phyloP scores from a whole-genome alignment of 805 yeast genomes.

The Saccharomycopsis vini region DNA sequence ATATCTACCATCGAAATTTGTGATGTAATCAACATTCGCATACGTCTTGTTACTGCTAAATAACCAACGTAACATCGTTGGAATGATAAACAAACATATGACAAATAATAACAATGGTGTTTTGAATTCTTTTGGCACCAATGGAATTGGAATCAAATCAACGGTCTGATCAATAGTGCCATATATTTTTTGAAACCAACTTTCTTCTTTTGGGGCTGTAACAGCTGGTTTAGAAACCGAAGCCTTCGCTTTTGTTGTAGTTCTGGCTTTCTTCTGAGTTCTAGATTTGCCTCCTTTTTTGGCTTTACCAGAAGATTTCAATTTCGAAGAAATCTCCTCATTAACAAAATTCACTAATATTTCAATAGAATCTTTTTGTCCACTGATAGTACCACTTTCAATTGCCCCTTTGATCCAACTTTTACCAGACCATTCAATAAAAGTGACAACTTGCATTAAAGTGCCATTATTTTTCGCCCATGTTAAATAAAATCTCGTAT shows the following conservation, averaged over 20 bases:
- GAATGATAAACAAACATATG: neutral
- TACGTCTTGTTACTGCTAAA: conserved; percentile 1
- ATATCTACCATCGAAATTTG: neutral
- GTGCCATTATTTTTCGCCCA: conserved; percentile 59
- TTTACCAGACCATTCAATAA: conserved; percentile 62
- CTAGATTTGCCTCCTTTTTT: conserved; percentile 6
- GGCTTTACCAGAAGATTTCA: neutral
- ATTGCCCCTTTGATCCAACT: conserved; percentile 74
- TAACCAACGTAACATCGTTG: neutral
- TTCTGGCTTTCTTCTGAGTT: neutral
- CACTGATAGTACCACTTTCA: conserved; percentile 65
- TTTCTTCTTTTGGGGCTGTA: neutral
- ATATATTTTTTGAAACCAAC: neutral
- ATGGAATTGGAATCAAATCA: conserved; percentile 2
- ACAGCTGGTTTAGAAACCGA: neutral
- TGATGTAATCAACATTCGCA: conserved; percentile 2
- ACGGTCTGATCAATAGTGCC: conserved; percentile 3
- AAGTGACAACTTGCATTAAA: conserved; percentile 41
- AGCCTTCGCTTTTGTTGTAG: neutral
- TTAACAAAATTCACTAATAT: conserved; percentile 40
- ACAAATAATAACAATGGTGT: neutral
- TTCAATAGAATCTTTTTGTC: conserved; percentile 53
- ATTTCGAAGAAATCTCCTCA: conserved; percentile 9
- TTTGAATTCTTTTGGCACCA: conserved; percentile 3
- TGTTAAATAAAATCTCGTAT: conserved; percentile 45